Evolutionary conservation across 1,284 basidiomycete genomes (phyloP), one percentile per base, ranked within the genome.

Genomic region (Gastroboletus turbinatus): DNA sequence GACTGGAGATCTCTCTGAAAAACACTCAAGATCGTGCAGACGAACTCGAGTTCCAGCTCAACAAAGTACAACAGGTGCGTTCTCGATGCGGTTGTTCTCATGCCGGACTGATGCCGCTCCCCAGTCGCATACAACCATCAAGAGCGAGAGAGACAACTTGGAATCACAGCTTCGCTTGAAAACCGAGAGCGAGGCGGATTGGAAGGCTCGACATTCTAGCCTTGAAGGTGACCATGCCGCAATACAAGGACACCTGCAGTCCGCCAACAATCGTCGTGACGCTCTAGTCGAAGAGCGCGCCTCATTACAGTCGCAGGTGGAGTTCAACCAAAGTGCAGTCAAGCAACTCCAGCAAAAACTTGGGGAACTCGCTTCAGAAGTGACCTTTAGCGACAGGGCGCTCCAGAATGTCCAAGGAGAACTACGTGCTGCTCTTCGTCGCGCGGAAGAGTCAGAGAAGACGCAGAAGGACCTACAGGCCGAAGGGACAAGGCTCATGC

Each of bases 1-100:
- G 79, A 42, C 71, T 92, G 38, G 89, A 92, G 65, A 73, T 75
- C 43, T 87, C 85, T 5, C 72, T 92, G 50, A 85, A 85, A 67
- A 85, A 90, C 63, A 86, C 85, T 30, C 88, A 90, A 62, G 83
- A 92, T 66, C 86, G 85, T 55, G 87, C 87, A 3, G 89, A 90
- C 57, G 88, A 91, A 65, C 78, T 92, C 5, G 89, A 91, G 62
- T 88, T 90, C 62, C 88, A 89, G 63, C 74, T 92, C 17, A 84
- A 86, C 19, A 90, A 88, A 67, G 71, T 88, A 42, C 88, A 86
- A 63, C 88, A 91, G 81, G 90, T 86, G 62, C 52, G 55, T 50
- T 33, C 16, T 57, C n/a, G 32, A 30, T 40, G 38, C 33, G 30
- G 13, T 19, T 43, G 17, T 40, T 44, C 19, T 47, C 13, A 5